A percentile compares a stretch with the other conserved stretches of the same genome.
Evolutionary conservation across 1,284 basidiomycete species (phyloP).

Genomic region (Meira nashicola): DNA sequence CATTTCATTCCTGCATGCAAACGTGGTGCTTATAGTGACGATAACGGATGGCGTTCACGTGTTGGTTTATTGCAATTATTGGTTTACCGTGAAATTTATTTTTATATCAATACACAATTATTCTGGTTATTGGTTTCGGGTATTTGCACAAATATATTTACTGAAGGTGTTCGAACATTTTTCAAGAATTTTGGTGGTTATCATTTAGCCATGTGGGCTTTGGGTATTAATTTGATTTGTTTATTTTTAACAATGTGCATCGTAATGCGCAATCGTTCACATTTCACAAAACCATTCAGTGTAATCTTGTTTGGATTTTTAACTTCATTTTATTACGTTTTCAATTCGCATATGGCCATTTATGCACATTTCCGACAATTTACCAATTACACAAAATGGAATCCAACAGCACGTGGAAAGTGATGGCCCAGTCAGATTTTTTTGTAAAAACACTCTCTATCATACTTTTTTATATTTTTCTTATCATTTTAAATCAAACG

Average conservation of each 20-base stretch:
- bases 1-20: slow-evolving; percentile 31
- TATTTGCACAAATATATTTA: slow-evolving; percentile 21
- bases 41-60: slow-evolving; percentile 27
- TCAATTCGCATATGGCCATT: slow-evolving; percentile 32
- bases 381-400: slow-evolving; percentile 36
- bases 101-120: slow-evolving; percentile 31
- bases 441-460: no score
- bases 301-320: slow-evolving; percentile 31
- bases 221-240: slow-evolving; percentile 34
- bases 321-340: slow-evolving; percentile 33
- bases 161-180: slow-evolving; percentile 20
- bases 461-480: no score
- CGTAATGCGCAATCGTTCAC: slow-evolving; percentile 32
- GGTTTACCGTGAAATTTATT: slow-evolving; percentile 36
- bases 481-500: no score
- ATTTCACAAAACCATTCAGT: slow-evolving; percentile 31
- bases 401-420: slow-evolving; percentile 13
- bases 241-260: slow-evolving; percentile 34
- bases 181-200: slow-evolving; percentile 37
- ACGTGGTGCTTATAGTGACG: slow-evolving; percentile 34
- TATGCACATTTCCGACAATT: slow-evolving; percentile 44
- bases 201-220: slow-evolving; percentile 24
- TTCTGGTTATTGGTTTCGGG: slow-evolving; percentile 26
- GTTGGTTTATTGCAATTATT: slow-evolving; percentile 41
- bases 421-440: no score